Conservation (phyloP, 2,329 filamentous ascomycete species). For the Alternaria postmessia region DNA sequence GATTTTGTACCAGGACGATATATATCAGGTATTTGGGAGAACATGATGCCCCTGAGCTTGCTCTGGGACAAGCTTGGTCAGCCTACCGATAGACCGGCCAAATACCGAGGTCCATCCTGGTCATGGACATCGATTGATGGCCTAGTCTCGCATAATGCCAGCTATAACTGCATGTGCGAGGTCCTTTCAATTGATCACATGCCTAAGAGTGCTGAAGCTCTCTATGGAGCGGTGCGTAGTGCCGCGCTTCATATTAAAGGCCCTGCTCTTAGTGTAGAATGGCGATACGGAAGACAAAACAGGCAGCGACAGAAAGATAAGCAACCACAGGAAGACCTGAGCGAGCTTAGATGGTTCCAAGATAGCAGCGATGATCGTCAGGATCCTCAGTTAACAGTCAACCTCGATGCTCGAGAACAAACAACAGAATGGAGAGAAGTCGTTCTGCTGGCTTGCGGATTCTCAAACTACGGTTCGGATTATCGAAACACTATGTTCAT, state of each 20-base stretch:
- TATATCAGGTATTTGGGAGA: neutral
- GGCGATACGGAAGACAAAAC: neutral
- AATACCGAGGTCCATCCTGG: neutral
- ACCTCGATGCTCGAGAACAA: too few relatives aligned
- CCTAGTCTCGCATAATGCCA: accelerated
- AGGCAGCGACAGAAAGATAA: accelerated
- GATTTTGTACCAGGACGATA: accelerated
- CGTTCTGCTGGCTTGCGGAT: too few relatives aligned
- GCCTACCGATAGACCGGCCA: accelerated
- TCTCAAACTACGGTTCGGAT: accelerated
- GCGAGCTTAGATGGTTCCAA: neutral
- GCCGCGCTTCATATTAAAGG: neutral
- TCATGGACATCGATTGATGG: neutral
- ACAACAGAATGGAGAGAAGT: too few relatives aligned
- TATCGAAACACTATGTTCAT: accelerated
- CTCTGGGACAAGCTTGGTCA: accelerated
- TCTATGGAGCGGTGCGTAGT: neutral
- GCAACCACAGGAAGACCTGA: neutral
- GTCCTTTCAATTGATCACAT: accelerated
- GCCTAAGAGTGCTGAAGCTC: accelerated
- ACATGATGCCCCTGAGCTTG: accelerated
- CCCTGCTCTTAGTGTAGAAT: neutral
- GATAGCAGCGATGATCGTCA: accelerated
- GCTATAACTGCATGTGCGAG: accelerated
- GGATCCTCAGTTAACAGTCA: accelerated